phyloP scores from a whole-genome alignment of 2,329 filamentous ascomycete genomes.

The Arthrobotrys entomopaga region DNA sequence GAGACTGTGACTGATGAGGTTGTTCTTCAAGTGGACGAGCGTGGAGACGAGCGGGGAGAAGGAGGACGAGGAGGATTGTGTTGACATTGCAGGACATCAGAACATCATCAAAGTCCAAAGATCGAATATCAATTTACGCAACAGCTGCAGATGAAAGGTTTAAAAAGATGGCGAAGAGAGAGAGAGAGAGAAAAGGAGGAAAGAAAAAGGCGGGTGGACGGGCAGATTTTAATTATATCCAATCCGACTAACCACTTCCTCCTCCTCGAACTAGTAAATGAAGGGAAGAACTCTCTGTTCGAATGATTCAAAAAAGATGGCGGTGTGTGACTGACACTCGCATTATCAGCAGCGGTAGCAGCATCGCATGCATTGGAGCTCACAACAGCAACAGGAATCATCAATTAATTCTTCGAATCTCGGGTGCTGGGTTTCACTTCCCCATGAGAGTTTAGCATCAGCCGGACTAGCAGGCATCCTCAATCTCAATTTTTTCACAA shows the following conservation, averaged over 20 bases:
- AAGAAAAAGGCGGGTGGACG: slow-evolving; percentile 8
- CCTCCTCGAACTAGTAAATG: slow-evolving; percentile 5
- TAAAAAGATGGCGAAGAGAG: slow-evolving; percentile 5
- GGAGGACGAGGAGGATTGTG: slow-evolving; percentile 22
- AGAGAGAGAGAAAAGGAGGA: background rate
- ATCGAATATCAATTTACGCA: background rate
- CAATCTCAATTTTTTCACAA: background rate
- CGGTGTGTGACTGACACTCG: slow-evolving; percentile 30
- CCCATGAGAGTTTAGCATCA: slow-evolving; percentile 20
- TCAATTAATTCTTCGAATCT: background rate
- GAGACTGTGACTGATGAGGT: background rate
- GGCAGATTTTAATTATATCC: slow-evolving; percentile 15
- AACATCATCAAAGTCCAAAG: slow-evolving; percentile 17
- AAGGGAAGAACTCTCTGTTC: background rate
- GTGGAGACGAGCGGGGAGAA: slow-evolving; percentile 11
- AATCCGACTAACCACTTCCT: background rate
- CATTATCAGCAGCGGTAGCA: slow-evolving; percentile 5
- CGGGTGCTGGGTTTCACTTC: slow-evolving; percentile 7
- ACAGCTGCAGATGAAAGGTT: background rate
- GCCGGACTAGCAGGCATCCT: slow-evolving; percentile 12
- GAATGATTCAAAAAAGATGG: background rate
- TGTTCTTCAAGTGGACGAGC: background rate
- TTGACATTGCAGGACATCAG: slow-evolving; percentile 31
- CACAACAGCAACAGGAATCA: too few species aligned
- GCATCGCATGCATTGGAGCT: background rate